Conservation (phyloP, 768 basidiomycete species). For the Russula sp. region DNA sequence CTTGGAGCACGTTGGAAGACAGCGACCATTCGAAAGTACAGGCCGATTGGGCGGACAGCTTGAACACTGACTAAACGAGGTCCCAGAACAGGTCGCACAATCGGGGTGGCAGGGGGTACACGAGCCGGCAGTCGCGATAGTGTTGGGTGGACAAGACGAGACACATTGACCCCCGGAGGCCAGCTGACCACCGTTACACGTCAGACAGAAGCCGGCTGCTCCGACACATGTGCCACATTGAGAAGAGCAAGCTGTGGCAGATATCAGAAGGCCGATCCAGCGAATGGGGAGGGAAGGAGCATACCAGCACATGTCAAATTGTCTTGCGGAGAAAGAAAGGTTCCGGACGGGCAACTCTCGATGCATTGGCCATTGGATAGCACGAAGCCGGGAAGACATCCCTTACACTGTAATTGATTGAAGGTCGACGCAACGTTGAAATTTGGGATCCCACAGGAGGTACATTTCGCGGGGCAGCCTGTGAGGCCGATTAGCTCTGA, state of each 20-base stretch:
- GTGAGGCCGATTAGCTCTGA: constrained; percentile 17
- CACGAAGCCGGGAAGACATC: constrained; percentile 71
- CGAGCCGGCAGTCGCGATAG: constrained; percentile 56
- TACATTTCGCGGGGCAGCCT: constrained; percentile 84
- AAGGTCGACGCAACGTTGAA: constrained; percentile 66
- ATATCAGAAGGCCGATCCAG: constrained; percentile 17
- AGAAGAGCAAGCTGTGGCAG: constrained; percentile 54
- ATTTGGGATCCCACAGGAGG: constrained; percentile 64
- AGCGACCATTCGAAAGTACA: constrained; percentile 69
- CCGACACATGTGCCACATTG: constrained; percentile 69
- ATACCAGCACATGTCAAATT: constrained; percentile 69
- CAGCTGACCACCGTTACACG: constrained; percentile 60
- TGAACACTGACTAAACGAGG: constrained; percentile 72
- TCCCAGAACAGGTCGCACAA: constrained; percentile 77
- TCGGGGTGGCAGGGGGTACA: constrained; percentile 82
- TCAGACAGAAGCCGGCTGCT: constrained; percentile 62
- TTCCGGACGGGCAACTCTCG: constrained; percentile 62
- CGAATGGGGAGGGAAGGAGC: constrained; percentile 26
- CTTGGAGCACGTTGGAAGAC: constrained; percentile 70
- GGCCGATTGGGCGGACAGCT: constrained; percentile 63
- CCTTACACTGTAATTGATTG: constrained; percentile 63
- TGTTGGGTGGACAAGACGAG: constrained; percentile 64
- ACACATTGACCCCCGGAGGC: constrained; percentile 73
- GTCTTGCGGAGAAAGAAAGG: constrained; percentile 64
- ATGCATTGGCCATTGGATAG: constrained; percentile 68